These are phyloP conservation scores for Chlamydomonas incerta DNA, from an alignment of 139 green algal species.

Conservation along the genomic window DNA sequence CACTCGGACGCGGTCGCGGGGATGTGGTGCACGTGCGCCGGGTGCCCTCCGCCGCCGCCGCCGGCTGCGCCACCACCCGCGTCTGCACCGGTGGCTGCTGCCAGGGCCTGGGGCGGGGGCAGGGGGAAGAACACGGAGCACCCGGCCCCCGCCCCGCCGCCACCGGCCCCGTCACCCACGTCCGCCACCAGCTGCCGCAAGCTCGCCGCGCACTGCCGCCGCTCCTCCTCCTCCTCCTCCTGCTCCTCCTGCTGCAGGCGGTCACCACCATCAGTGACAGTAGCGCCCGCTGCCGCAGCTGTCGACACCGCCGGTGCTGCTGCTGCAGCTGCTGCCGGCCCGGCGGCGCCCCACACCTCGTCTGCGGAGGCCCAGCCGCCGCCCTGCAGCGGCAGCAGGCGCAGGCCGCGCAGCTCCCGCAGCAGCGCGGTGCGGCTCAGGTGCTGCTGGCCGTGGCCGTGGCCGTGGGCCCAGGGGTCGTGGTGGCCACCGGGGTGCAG, in stretches of 20 bases:
- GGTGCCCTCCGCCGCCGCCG: too few relatives aligned
- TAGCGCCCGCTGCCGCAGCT: too few relatives aligned
- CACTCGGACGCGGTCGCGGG: too few relatives aligned
- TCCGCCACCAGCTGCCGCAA: background rate
- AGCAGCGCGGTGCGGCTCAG: slow-evolving; percentile 28
- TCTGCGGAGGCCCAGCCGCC: slow-evolving; percentile 25
- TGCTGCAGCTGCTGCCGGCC: background rate
- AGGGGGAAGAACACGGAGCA: too few relatives aligned
- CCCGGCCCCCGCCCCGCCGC: too few relatives aligned
- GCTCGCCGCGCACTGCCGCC: background rate
- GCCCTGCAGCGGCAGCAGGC: slow-evolving; percentile 49
- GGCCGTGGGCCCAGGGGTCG: background rate
- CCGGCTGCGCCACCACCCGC: too few relatives aligned
- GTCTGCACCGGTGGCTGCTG: too few relatives aligned
- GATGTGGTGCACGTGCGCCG: too few relatives aligned
- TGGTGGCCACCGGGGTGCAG: background rate
- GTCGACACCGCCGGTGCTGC: background rate
- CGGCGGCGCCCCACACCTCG: background rate
- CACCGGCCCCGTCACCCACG: too few relatives aligned
- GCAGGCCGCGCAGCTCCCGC: slow-evolving; percentile 42
- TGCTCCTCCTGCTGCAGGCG: background rate
- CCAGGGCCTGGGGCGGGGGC: too few relatives aligned
- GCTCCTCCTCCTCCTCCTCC: background rate
- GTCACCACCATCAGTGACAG: too few relatives aligned
- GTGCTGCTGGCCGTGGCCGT: background rate